Percentiles rank a stretch among this genome's conserved stretches.
These are phyloP conservation scores for Tolypocladium endophyticum DNA, from an alignment of 2,329 filamentous ascomycete genomes.

Conservation along the genomic window DNA sequence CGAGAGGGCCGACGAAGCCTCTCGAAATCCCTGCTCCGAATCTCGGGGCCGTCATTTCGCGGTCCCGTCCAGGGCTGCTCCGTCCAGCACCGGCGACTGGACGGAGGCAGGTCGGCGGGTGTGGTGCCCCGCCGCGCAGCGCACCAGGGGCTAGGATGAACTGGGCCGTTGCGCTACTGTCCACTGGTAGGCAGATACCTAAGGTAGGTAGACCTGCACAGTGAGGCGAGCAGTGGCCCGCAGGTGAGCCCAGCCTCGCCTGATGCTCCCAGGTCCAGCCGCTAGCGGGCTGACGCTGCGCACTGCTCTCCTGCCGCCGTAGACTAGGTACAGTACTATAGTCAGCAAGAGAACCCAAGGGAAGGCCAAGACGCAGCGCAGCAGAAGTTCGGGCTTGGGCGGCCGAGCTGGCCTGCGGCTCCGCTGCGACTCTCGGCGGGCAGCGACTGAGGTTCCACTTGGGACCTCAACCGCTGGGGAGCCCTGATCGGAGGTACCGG, in stretches of 20 bases:
- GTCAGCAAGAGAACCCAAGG: neutral
- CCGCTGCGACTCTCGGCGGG: neutral
- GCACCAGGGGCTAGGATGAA: neutral
- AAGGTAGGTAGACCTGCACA: no score
- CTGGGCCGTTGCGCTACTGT: neutral
- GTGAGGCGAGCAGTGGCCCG: neutral
- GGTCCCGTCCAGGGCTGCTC: neutral
- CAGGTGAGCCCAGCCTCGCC: neutral
- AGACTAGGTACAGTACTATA: neutral
- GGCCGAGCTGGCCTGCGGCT: neutral
- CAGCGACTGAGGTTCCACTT: neutral
- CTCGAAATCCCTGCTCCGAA: neutral
- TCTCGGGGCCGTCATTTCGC: neutral
- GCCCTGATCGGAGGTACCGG: neutral
- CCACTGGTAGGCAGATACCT: no score
- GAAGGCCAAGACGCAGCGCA: neutral
- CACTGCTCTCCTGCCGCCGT: neutral
- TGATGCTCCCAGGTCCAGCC: neutral
- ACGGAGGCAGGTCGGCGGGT: neutral
- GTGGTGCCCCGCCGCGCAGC: neutral
- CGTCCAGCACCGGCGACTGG: neutral
- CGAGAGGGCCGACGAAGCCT: neutral
- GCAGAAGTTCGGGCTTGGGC: neutral
- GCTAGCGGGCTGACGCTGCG: neutral
- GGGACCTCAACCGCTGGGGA: constrained; percentile 1